Percentiles rank a stretch among this genome's conserved stretches.
Conservation (phyloP, 345 rosid genomes). For the Reutealis trisperma region DNA sequence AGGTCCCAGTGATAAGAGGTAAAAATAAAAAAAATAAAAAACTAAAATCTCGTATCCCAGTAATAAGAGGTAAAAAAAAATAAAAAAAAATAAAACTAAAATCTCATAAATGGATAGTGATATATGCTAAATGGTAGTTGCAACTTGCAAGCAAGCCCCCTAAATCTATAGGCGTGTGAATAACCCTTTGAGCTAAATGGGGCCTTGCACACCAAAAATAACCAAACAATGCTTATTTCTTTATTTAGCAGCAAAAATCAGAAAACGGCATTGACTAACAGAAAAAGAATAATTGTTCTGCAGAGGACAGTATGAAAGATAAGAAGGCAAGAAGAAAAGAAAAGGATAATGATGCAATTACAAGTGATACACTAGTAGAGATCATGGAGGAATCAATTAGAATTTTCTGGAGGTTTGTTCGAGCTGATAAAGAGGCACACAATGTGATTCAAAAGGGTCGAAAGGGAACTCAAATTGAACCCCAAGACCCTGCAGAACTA, state of each 20-base stretch:
- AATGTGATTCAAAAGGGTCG: constrained; percentile 36
- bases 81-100: neutral
- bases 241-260: constrained; percentile 16
- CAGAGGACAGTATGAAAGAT: constrained; percentile 69
- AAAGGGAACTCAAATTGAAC: constrained; percentile 58
- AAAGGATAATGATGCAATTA: constrained; percentile 43
- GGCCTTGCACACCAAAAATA: constrained; percentile 2
- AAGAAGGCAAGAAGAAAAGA: constrained; percentile 47
- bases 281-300: constrained; percentile 16
- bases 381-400: constrained; percentile 89
- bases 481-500: constrained; percentile 49
- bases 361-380: constrained; percentile 69
- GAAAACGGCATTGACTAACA: constrained; percentile 1
- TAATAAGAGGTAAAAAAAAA: constrained; percentile 80
- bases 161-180: neutral
- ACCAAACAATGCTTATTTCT: constrained; percentile 8
- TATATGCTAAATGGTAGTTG: neutral
- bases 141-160: neutral
- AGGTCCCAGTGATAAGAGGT: constrained; percentile 92
- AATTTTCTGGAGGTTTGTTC: constrained; percentile 80
- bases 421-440: constrained; percentile 67
- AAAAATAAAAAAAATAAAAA: neutral
- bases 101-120: neutral
- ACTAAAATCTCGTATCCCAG: constrained; percentile 41
- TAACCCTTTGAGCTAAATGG: neutral